Evolutionary conservation across 2,329 filamentous ascomycete species (phyloP).

Genomic region (Hymenoscyphus salicellus): DNA sequence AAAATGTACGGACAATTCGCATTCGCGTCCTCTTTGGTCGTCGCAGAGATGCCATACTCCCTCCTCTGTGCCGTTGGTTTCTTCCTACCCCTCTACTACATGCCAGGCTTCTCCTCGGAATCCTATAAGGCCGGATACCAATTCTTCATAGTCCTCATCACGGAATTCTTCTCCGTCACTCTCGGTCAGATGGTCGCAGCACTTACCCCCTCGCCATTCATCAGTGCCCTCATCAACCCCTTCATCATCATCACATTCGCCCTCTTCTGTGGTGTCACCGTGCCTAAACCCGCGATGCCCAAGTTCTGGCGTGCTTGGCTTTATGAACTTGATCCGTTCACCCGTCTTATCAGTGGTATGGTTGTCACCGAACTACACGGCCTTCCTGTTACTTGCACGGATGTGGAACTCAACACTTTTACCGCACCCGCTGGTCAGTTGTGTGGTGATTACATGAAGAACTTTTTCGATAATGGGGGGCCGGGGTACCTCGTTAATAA

Average conservation of each 20-base stretch:
- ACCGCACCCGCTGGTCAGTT: constrained; percentile 60
- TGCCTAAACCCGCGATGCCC: constrained; percentile 74
- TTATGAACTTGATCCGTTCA: constrained; percentile 81
- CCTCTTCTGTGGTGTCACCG: constrained; percentile 84
- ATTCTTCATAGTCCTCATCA: constrained; percentile 80
- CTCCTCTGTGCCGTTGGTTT: constrained; percentile 76
- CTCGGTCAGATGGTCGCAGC: constrained; percentile 74
- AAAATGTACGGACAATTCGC: constrained; percentile 83
- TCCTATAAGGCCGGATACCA: constrained; percentile 74
- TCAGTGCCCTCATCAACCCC: constrained; percentile 76
- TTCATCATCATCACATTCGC: constrained; percentile 80
- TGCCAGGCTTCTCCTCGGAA: constrained; percentile 67
- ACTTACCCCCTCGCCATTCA: constrained; percentile 73
- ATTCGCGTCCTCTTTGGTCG: constrained; percentile 73
- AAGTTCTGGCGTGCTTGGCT: constrained; percentile 77
- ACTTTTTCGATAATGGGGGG: constrained; percentile 67
- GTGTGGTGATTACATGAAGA: constrained; percentile 72
- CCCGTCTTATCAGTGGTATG: constrained; percentile 75
- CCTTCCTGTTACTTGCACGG: constrained; percentile 58
- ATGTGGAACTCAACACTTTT: constrained; percentile 65
- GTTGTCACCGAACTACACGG: constrained; percentile 73
- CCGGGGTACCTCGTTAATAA: constrained; percentile 69
- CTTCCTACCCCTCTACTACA: constrained; percentile 81
- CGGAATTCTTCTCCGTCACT: constrained; percentile 80
- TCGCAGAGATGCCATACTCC: constrained; percentile 82